These are phyloP conservation scores for Peziza echinospora DNA, from an alignment of 495 filamentous ascomycete species.

Conservation along the genomic window DNA sequence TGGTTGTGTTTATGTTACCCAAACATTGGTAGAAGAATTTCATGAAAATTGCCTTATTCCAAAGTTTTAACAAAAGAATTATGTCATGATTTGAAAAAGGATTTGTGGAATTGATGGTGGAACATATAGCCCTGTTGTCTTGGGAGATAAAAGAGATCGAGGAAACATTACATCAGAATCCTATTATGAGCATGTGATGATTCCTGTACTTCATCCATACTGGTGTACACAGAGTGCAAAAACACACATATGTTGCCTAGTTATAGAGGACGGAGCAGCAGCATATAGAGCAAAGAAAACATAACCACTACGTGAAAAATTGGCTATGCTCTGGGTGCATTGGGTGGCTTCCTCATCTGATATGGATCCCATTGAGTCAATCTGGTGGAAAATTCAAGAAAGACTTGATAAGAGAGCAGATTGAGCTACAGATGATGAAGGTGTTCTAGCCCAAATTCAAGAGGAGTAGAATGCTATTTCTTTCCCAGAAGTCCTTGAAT, in stretches of 20 bases:
- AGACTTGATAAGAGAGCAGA: background rate
- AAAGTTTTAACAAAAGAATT: slow-evolving; percentile 1
- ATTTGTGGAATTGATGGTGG: background rate
- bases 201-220: background rate
- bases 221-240: too few species aligned
- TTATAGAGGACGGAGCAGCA: slow-evolving; percentile 3
- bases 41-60: background rate
- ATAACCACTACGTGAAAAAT: background rate
- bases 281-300: background rate
- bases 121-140: background rate
- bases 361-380: too few species aligned
- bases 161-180: slow-evolving; percentile 2
- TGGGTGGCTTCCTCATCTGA: too few species aligned
- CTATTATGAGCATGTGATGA: background rate
- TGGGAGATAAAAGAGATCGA: slow-evolving; percentile 1
- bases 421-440: background rate
- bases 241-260: background rate
- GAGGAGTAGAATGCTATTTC: background rate
- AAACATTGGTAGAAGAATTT: background rate
- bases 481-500: background rate
- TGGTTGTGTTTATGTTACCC: background rate
- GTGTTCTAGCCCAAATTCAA: background rate
- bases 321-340: too few species aligned
- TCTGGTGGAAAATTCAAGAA: too few species aligned
- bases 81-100: background rate